A percentile compares a stretch with the other conserved stretches of the same genome.
These are phyloP conservation scores for Heterobasidion annosum DNA, from an alignment of 1,284 basidiomycete genomes.

Conservation along the genomic window DNA sequence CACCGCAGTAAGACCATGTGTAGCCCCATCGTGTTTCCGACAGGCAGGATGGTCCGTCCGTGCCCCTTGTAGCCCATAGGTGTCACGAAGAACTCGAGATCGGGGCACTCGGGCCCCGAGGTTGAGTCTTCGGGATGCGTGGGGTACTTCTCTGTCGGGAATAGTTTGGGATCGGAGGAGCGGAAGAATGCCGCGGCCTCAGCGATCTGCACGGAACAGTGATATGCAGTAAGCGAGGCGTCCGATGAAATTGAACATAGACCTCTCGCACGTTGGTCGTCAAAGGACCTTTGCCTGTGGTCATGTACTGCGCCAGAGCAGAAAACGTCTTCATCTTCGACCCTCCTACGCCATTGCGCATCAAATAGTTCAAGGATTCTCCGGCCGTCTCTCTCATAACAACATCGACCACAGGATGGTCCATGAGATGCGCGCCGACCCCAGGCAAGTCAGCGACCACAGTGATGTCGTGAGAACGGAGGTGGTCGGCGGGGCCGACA, in stretches of 20 bases:
- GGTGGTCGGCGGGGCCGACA: conserved; percentile 47
- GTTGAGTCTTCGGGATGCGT: conserved; percentile 39
- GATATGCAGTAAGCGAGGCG: neutral
- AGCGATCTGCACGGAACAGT: conserved; percentile 30
- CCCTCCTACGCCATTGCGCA: conserved; percentile 19
- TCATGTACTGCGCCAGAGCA: conserved; percentile 33
- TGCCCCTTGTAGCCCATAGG: conserved; percentile 34
- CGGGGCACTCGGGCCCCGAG: conserved; percentile 46
- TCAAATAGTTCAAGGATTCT: conserved; percentile 28
- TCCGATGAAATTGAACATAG: neutral
- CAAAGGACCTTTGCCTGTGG: conserved; percentile 36
- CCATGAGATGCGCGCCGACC: conserved; percentile 51
- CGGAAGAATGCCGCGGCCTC: conserved; percentile 53
- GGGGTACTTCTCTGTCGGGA: conserved; percentile 24
- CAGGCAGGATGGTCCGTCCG: conserved; percentile 10
- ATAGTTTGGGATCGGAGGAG: conserved; percentile 42
- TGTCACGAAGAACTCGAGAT: conserved; percentile 49
- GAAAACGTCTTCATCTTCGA: conserved; percentile 21
- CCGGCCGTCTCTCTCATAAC: conserved; percentile 43
- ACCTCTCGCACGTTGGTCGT: conserved; percentile 40
- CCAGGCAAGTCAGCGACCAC: conserved; percentile 45
- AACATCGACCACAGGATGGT: conserved; percentile 43
- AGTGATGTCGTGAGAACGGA: conserved; percentile 38
- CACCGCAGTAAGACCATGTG: conserved; percentile 22
- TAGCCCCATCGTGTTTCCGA: conserved; percentile 19